Base-by-base conservation (phyloP, 495 filamentous ascomycete species). In the Barbatosphaeria neglecta region DNA sequence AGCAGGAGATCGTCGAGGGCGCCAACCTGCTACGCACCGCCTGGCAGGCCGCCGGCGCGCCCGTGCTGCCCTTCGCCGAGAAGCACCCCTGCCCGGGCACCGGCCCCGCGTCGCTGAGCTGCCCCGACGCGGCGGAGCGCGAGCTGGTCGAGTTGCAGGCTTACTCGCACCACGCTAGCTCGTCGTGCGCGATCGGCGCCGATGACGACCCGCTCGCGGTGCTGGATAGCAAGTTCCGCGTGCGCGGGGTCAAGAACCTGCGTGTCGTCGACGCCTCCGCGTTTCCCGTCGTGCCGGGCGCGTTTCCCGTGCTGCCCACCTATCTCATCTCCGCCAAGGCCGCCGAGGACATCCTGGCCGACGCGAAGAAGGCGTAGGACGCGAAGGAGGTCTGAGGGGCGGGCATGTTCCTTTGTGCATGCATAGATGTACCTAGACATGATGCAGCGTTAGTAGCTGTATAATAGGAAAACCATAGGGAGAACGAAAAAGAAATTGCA, bases 321-420 rank as follows among this genome's bases (percentile, higher is more conserved):
- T 81, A 82, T 54, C 80, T 82, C 70, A 52, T 83, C 20, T 72
- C 70, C 39, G 75, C 78, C 54, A 83, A 83, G 68, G 80, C 80
- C 2, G 69, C 76, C 0, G 78, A 77, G 41, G 77, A 78, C 19
- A 80, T 83, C 35, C 49, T 78, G 31, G 63, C 57, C 4, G 73
- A 86, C 55, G 82, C 60, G 1, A 57, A 53, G 52, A 45, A 48
- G 51, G 16, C 33, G 48, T 8, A 20, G 19, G 20, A 37, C 11
- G 33, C 4, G 15, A 16, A 4, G 18, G 33, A 16, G 18, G 13
- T 31, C 27, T 31, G 27, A 31, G 13, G 27, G 13, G 27, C n/a
- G n/a, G n/a, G n/a, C n/a, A n/a, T n/a, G n/a, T n/a, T n/a, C n/a
- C n/a, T n/a, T n/a, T n/a, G n/a, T n/a, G n/a, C n/a, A n/a, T n/a